Percentiles rank a stretch among this genome's conserved stretches.
Evolutionary conservation across 2,329 filamentous ascomycete genomes (phyloP).

Genomic region (Talaromyces amestolkiae): DNA sequence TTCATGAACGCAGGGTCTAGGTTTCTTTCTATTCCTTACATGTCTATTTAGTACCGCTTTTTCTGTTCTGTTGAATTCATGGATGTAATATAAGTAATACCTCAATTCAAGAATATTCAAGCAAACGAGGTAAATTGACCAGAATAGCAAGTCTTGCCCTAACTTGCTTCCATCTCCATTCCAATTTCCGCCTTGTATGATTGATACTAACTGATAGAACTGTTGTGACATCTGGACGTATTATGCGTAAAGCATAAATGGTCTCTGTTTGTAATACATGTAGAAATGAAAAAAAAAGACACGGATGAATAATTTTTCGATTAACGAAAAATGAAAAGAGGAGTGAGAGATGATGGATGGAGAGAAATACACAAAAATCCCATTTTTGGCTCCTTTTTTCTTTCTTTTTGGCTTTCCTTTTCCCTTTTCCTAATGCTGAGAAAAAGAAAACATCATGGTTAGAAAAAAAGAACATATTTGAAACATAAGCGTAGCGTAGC

Average conservation of each 20-base stretch:
- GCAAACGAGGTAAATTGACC: neutral
- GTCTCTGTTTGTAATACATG: neutral
- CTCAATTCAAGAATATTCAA: neutral
- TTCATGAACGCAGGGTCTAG: neutral
- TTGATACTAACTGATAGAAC: neutral
- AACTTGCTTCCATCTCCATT: neutral
- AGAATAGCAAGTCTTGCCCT: neutral
- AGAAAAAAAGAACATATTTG: slow-evolving; percentile 10
- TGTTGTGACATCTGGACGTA: neutral
- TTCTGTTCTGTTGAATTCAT: neutral
- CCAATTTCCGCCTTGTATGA: neutral
- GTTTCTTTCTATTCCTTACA: neutral
- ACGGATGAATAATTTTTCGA: slow-evolving; percentile 5
- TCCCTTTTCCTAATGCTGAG: slow-evolving; percentile 5
- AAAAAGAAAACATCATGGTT: slow-evolving; percentile 11
- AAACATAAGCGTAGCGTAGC: slow-evolving; percentile 18
- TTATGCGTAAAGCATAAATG: neutral
- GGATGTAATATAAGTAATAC: neutral
- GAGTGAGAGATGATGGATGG: neutral
- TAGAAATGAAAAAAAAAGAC: slow-evolving; percentile 12
- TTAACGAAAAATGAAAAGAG: neutral
- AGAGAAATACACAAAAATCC: slow-evolving; percentile 11
- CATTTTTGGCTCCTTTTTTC: slow-evolving; percentile 12
- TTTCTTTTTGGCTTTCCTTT: slow-evolving; percentile 5
- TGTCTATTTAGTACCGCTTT: neutral